Evolutionary conservation across 306 rosid species (phyloP).

Genomic region (Prunus fruticosa): DNA sequence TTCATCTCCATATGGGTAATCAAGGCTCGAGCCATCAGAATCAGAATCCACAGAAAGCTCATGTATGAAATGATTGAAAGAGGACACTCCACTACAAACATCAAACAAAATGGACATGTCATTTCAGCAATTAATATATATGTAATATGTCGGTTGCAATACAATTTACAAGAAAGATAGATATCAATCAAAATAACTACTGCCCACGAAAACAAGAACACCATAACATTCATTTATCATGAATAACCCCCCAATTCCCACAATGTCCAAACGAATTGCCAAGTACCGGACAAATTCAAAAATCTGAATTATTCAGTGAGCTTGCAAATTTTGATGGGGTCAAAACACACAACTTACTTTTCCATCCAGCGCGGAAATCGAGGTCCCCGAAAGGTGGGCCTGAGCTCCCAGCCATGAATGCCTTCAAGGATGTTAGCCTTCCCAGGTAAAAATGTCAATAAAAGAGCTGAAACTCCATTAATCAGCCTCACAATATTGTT

Average conservation of each 20-base stretch:
- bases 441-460: conserved; percentile 73
- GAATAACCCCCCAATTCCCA: not conserved
- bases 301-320: not conserved
- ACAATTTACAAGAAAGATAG: not conserved
- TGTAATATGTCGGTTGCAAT: not conserved
- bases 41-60: conserved; percentile 89
- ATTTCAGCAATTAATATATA: not conserved
- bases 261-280: not conserved
- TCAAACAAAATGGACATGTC: conserved; percentile 22
- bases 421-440: conserved; percentile 85
- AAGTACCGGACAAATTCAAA: not conserved
- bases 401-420: conserved; percentile 95
- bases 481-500: conserved; percentile 77
- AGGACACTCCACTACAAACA: conserved; percentile 74
- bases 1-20: conserved; percentile 62
- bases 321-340: not conserved
- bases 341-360: conserved; percentile 50
- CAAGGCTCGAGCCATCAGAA: conserved; percentile 49
- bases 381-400: conserved; percentile 90
- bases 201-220: not conserved
- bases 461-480: conserved; percentile 86
- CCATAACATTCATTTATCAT: not conserved
- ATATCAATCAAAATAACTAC: not conserved
- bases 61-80: conserved; percentile 81
- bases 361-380: conserved; percentile 99